Percentiles rank a stretch among this genome's conserved stretches.
These are phyloP conservation scores for Striga hermonthica DNA, from an alignment of 305 asterid genomes.

Conservation along the genomic window DNA sequence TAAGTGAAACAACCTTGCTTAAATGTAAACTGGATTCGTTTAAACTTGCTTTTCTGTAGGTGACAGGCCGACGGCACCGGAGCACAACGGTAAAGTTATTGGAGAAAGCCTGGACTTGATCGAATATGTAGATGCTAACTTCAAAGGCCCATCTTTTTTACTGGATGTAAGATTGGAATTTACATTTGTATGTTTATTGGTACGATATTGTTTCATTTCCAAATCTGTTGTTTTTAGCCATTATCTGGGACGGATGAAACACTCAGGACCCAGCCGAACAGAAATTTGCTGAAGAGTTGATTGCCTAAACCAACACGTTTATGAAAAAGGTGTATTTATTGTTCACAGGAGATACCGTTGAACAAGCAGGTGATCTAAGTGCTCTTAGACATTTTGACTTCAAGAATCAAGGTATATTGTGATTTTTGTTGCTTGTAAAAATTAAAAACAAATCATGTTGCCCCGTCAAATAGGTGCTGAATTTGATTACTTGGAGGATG, in stretches of 20 bases:
- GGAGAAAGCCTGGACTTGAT: slow-evolving; percentile 59
- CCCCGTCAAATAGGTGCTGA: slow-evolving; percentile 36
- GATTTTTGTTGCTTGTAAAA: too few species aligned
- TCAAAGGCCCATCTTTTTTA: slow-evolving; percentile 50
- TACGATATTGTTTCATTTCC: slow-evolving; percentile 67
- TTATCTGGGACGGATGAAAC: too few species aligned
- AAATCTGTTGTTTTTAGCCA: slow-evolving; percentile 62
- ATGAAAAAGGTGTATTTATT: slow-evolving; percentile 32
- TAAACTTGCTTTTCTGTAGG: slow-evolving; percentile 39
- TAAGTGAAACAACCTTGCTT: not conserved
- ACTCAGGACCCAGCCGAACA: slow-evolving; percentile 62
- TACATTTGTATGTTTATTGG: slow-evolving; percentile 61
- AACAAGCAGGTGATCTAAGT: slow-evolving; percentile 57
- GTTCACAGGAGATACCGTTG: slow-evolving; percentile 42
- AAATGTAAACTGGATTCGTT: too few species aligned
- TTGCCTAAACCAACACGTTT: slow-evolving; percentile 45
- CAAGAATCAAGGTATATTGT: not conserved
- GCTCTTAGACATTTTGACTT: not conserved
- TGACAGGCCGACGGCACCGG: slow-evolving; percentile 65
- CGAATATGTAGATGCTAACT: slow-evolving; percentile 44
- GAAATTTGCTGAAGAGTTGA: slow-evolving; percentile 56
- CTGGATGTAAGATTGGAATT: slow-evolving; percentile 64
- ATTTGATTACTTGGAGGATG: slow-evolving; percentile 56
- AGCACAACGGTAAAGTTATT: slow-evolving; percentile 48
- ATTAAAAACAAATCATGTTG: too few species aligned